Evolutionary conservation across 352 stramenopile genomes (phyloP), one percentile per base, ranked within the genome.

Genomic region (Globisporangium nunn): DNA sequence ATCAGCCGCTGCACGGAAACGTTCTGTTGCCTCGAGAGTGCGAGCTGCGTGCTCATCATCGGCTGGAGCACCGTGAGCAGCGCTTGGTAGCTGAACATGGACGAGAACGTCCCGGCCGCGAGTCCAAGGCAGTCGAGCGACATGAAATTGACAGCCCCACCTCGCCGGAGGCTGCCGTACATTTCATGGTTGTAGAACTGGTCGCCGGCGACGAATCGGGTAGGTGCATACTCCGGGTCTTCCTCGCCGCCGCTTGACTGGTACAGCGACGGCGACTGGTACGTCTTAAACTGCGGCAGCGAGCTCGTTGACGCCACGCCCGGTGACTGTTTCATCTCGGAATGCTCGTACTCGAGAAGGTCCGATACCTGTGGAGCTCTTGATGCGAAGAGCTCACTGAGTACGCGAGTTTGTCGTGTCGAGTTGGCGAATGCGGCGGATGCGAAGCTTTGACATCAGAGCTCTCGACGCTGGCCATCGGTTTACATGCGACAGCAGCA

Each of bases 111-210:
- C 15, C 63, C 68, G 12, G 69, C 71, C 0, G 78, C 56, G 23
- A 83, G 56, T 3, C 74, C 74, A 1, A 76, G 29, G 45, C 63
- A 76, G 10, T 68, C 28, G 18, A 40, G 58, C 0, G 74, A 78
- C 54, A 75, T 75, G 50, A 80, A 70, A 1, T 64, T 59, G 15
- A 83, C 69, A 0, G 64, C 62, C 0, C 71, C 71, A 18, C 74
- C 74, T 17, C 66, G 66, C 46, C 74, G 74, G 14, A 83, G 59
- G 52, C 68, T 70, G 28, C 74, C 74, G 48, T 77, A 80, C 45
- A 78, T 74, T 43, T 80, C 69, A 5, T 72, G 61, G 52, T 80
- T 81, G 56, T 77, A 83, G 12, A 83, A 70, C 17, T 73, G 52
- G 30, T 46, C 50, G 30, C 58, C 58, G 10, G 58, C 58, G 39